Evolutionary conservation across 176 grass and related monocot species (phyloP).

Genomic region (Rhynchospora tenuis): DNA sequence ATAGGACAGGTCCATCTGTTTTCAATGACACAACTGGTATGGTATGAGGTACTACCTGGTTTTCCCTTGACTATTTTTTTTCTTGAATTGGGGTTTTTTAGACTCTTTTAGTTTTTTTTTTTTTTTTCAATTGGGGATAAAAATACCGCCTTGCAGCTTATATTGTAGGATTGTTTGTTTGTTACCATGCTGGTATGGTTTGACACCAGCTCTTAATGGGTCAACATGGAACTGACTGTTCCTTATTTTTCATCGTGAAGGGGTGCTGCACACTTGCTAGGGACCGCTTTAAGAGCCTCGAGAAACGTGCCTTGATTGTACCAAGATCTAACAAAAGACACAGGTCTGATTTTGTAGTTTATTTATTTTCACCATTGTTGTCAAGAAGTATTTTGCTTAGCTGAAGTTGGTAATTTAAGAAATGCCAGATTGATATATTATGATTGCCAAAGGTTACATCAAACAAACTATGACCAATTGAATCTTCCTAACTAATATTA

Average conservation of each 20-base stretch:
- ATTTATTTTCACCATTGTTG: not conserved
- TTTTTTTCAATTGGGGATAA: not conserved
- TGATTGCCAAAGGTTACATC: not conserved
- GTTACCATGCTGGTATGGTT: not conserved
- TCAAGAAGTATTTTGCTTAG: not conserved
- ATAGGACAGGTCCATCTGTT: not conserved
- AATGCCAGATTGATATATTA: not conserved
- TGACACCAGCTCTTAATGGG: not conserved
- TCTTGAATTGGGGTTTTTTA: not conserved
- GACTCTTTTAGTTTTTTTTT: not conserved
- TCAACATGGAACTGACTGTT: not conserved
- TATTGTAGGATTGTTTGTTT: not conserved
- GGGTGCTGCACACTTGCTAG: constrained; percentile 45
- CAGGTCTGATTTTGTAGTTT: constrained; percentile 21
- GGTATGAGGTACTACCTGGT: not conserved
- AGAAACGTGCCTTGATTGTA: constrained; percentile 39
- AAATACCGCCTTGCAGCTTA: not conserved
- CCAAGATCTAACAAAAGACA: constrained; percentile 22
- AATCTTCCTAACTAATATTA: not conserved
- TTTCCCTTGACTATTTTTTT: not conserved
- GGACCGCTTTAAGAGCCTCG: constrained; percentile 45
- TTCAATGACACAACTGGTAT: not conserved
- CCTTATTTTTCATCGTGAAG: not conserved
- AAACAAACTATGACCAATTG: not conserved
- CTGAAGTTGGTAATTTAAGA: not conserved